These are phyloP conservation scores for Cyclocybe aegerita DNA, from an alignment of 768 basidiomycete species.

Conservation along the genomic window DNA sequence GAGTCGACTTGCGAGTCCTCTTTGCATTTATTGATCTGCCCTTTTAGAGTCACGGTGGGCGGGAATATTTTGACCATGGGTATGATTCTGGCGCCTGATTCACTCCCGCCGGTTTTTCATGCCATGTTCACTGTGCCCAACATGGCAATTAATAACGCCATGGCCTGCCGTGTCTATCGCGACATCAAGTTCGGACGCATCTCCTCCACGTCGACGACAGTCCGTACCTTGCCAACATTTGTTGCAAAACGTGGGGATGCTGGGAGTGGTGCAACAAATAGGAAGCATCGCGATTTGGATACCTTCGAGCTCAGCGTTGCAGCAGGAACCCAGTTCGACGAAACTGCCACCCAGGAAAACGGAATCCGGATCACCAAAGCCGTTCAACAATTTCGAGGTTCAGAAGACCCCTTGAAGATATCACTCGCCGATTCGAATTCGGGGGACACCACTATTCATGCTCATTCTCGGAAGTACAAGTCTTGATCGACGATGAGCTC, in stretches of 20 bases:
- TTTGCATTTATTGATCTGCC: too few species aligned
- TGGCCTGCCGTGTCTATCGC: constrained; percentile 27
- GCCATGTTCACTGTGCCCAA: constrained; percentile 23
- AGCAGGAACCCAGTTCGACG: background rate
- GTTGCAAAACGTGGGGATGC: background rate
- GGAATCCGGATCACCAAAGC: constrained; percentile 1
- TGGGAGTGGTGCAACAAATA: background rate
- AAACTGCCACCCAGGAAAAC: background rate
- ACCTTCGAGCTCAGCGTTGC: background rate
- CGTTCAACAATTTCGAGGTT: background rate
- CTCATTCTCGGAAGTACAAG: too few species aligned
- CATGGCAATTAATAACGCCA: constrained; percentile 21
- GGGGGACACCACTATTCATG: too few species aligned
- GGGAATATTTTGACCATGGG: constrained; percentile 26
- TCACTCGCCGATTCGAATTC: too few species aligned
- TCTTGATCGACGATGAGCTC: too few species aligned
- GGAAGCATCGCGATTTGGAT: background rate
- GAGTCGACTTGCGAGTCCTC: too few species aligned
- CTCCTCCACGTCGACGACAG: background rate
- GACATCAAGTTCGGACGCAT: constrained; percentile 22
- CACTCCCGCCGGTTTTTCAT: constrained; percentile 20
- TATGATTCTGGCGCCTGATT: constrained; percentile 14
- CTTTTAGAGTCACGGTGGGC: constrained; percentile 33
- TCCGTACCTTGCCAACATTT: background rate
- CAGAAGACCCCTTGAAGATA: background rate